Evolutionary conservation across 805 yeast genomes (phyloP).

Genomic region (Monosporozyma aerobia): DNA sequence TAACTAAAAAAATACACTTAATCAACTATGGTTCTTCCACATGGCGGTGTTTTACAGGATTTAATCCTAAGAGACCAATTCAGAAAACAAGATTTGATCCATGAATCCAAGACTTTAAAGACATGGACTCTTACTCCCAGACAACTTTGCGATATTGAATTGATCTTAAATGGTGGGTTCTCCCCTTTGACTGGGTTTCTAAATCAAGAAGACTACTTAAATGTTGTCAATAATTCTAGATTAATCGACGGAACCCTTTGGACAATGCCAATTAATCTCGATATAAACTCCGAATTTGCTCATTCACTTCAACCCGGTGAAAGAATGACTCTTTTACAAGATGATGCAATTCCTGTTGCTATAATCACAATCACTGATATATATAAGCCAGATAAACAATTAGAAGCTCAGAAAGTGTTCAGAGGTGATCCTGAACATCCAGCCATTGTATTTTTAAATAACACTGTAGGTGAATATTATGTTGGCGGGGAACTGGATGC

Average conservation of each 20-base stretch:
- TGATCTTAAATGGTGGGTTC: slow-evolving; percentile 88
- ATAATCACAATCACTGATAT: slow-evolving; percentile 71
- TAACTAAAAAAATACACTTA: background rate
- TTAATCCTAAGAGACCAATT: slow-evolving; percentile 71
- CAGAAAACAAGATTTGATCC: slow-evolving; percentile 44
- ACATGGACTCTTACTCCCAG: slow-evolving; percentile 57
- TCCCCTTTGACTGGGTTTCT: slow-evolving; percentile 69
- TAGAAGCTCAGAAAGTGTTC: slow-evolving; percentile 79
- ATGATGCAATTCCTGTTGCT: slow-evolving; percentile 72
- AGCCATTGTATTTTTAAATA: slow-evolving; percentile 64
- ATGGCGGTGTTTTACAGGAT: slow-evolving; percentile 87
- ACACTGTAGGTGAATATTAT: slow-evolving; percentile 73
- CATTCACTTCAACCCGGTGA: slow-evolving; percentile 42
- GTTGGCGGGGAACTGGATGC: slow-evolving; percentile 87
- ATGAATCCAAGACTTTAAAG: slow-evolving; percentile 43
- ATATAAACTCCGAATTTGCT: slow-evolving; percentile 48
- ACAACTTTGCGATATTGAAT: slow-evolving; percentile 87
- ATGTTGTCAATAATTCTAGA: slow-evolving; percentile 61
- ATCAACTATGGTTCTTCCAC: slow-evolving; percentile 56
- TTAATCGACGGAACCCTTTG: slow-evolving; percentile 70
- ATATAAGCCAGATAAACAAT: slow-evolving; percentile 68
- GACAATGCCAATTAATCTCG: slow-evolving; percentile 90
- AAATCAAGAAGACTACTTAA: slow-evolving; percentile 51
- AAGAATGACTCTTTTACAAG: slow-evolving; percentile 67
- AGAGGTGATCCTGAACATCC: slow-evolving; percentile 98